Evolutionary conservation across 1,284 basidiomycete species (phyloP), one percentile per base, ranked within the genome.

Genomic region (Thelephora terrestris): DNA sequence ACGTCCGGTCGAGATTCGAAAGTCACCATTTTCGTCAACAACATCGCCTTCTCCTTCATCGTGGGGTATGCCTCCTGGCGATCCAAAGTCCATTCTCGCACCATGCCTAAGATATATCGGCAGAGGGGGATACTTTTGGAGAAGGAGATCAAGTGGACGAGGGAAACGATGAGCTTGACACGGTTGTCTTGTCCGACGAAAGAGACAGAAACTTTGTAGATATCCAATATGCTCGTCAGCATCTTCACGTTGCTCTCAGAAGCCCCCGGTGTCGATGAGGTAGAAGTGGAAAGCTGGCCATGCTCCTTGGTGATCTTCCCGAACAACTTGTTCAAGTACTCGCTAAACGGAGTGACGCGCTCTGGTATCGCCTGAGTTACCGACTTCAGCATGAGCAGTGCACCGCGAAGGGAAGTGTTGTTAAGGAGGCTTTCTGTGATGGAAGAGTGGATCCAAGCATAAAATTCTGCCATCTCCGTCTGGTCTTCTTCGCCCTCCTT

Each of bases 41-140:
- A 70, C 27, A 77, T 83, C 1, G 94, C 88, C 65, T 98, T 99
- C 68, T 99, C 97, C 67, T 97, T 97, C 75, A 92, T 86, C 0
- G 89, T 91, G 1, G 94, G 92, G 60, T 89, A 90, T 1, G 81
- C 71, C 50, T 94, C 91, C 47, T 84, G 84, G 58, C 81, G 79
- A 42, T 89, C 81, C 57, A 93, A 70, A 18, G 88, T 83, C 95
- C 96, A 99, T 43, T 87, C 85, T 47, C 88, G 79, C 51, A 91
- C 80, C 53, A 95, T 79, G 48, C 92, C 85, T 20, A 99, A 76
- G 55, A 98, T 77, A 63, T 89, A 94, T 10, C 80, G 81, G 63
- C 91, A 94, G 1, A 99, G 75, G 14, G 77, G 69, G 12, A 75
- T 61, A 58, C 85, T 95, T 58, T 87, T 84, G n/a, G 93, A 96